Percentiles rank a stretch among this genome's conserved stretches.
phyloP scores from a whole-genome alignment of 2,329 filamentous ascomycete species.

The Fusarium transvaalense region DNA sequence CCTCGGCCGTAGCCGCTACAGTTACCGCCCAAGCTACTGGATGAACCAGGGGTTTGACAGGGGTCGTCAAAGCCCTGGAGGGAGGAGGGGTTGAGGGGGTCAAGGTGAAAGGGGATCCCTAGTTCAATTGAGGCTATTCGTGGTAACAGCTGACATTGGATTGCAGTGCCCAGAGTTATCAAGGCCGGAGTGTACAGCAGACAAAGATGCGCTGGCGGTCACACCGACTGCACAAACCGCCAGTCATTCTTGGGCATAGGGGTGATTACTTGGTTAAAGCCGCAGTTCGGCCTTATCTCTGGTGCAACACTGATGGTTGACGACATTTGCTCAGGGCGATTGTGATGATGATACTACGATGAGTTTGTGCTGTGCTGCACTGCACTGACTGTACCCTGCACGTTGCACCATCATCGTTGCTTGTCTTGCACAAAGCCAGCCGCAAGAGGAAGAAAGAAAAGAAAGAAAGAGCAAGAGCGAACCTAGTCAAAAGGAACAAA shows the following conservation, averaged over 20 bases:
- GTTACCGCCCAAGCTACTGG: constrained; percentile 21
- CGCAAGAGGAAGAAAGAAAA: constrained; percentile 2
- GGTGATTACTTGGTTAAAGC: not conserved
- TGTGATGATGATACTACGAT: not conserved
- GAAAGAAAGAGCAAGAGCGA: constrained; percentile 4
- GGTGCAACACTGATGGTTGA: constrained; percentile 4
- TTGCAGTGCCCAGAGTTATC: not conserved
- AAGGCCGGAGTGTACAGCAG: constrained; percentile 16
- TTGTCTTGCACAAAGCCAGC: constrained; percentile 27
- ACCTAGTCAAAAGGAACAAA: constrained; percentile 11
- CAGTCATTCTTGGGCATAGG: constrained; percentile 2
- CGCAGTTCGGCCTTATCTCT: constrained; percentile 14
- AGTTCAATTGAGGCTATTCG: not conserved
- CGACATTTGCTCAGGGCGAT: constrained; percentile 18
- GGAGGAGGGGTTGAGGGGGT: not conserved
- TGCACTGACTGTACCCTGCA: not conserved
- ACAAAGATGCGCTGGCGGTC: constrained; percentile 37
- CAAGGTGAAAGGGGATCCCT: constrained; percentile 3
- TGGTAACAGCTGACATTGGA: not conserved
- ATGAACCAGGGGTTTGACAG: constrained; percentile 22
- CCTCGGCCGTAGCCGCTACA: constrained; percentile 11
- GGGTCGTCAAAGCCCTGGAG: not conserved
- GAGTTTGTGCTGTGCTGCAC: not conserved
- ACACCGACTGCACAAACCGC: constrained; percentile 8
- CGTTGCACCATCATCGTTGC: constrained; percentile 16